Base-by-base conservation (phyloP, 176 grass and related monocot species). In the Rhynchospora breviuscula region DNA sequence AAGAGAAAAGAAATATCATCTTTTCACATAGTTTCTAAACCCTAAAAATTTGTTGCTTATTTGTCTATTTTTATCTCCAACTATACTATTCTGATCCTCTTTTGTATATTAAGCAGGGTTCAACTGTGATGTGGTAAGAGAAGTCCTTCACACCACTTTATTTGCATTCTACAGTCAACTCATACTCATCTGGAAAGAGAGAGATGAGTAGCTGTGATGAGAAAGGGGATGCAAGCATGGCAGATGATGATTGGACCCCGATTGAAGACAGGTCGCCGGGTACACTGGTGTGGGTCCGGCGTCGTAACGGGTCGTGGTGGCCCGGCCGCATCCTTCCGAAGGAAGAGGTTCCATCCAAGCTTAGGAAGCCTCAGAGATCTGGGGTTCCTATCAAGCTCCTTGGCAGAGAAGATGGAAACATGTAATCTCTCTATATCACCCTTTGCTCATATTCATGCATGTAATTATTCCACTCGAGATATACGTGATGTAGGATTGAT, bases 301-400 rank as follows among this genome's bases (percentile, higher is more conserved):
- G 95, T 58, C 92, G 92, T 65, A 98, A 98, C 59, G 95, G 95
- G 85, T 95, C 95, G 78, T 98, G 95, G 95, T 98, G 95, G 95
- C 95, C 95, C 12, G 95, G 95, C 8, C 92, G 87, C 86, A 89
- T 98, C 84, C 89, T 98, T 49, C 72, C 79, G 7, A 81, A 82
- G 33, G 89, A 90, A 53, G 92, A 98, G 63, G 82, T 98, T 4
- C 92, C 92, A n/a, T 86, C 70, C 18, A 93, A 98, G 87, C 83
- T 65, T 74, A 83, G 87, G 59, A 70, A 88, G 29, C 86, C 95
- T 6, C 84, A 89, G 57, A 91, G 91, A 86, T 95, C 92, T 21
- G 92, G 95, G 54, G 91, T 90, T 63, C 95, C 95, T 70, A 98
- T 98, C 86, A 98, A 93, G 84, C 95, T 98, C 61, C 89, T 98